phyloP scores from a whole-genome alignment of 176 grass and related monocot species.

The Rhynchospora breviuscula region DNA sequence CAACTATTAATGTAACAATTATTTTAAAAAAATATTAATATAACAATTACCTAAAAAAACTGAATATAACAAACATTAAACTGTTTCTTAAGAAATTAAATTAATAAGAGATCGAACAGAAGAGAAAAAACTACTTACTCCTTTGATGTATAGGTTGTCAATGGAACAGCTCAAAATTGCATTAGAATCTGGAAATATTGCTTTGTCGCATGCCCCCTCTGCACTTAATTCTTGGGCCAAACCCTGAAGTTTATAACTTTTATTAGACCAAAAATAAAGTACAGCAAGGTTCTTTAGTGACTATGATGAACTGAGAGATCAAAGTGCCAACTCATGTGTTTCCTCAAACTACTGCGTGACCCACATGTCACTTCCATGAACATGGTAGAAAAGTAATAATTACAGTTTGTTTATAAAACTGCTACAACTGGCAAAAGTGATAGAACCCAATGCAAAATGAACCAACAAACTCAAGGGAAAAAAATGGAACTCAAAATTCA shows the following conservation, averaged over 20 bases:
- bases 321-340: neutral
- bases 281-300: neutral
- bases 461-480: neutral
- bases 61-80: neutral
- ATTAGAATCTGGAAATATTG: slow-evolving; percentile 85
- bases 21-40: neutral
- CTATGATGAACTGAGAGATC: neutral
- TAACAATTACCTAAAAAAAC: neutral
- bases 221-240: slow-evolving; percentile 60
- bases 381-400: neutral
- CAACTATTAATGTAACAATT: neutral
- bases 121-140: slow-evolving; percentile 35
- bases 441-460: neutral
- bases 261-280: neutral
- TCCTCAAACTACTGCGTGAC: neutral
- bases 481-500: neutral
- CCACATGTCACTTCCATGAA: neutral
- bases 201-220: slow-evolving; percentile 74
- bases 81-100: neutral
- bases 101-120: neutral
- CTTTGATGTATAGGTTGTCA: slow-evolving; percentile 62
- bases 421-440: neutral
- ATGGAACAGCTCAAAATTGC: slow-evolving; percentile 76
- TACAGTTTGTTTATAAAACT: neutral
- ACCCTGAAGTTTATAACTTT: slow-evolving; percentile 33